Base-by-base conservation (phyloP, 805 yeast species). In the Vanderwaltozyma verrucispora region DNA sequence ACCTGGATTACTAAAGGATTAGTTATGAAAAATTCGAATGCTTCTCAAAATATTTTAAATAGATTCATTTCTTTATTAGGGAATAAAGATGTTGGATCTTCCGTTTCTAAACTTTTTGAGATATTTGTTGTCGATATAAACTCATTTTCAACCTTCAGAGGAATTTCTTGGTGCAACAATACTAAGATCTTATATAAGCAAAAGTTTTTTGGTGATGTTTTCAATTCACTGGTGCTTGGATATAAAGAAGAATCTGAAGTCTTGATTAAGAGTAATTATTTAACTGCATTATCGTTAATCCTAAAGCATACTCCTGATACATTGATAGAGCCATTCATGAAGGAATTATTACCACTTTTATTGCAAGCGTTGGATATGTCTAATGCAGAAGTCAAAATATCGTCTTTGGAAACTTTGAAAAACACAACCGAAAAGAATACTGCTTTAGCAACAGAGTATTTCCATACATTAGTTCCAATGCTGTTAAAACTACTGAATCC, bases 101-200 rank as follows among this genome's bases (percentile, higher is more conserved):
- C 56, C 11, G 67, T 67, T 1, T 74, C 87, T 1, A 71, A 64
- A 39, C 66, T 80, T 4, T 70, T 83, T 36, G 82, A 76, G 29
- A 65, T 86, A 2, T 52, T 85, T 15, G 72, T 83, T 23, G 65
- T 77, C n/a, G 88, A 85, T 47, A 68, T 82, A 35, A 71, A 74
- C 14, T 62, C 80, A 5, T 73, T 81, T 38, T 62, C 68, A 32
- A 75, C 73, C 49, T 69, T 45, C 32, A 65, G 63, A 43, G 58
- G 67, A 53, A 46, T 55, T 51, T 28, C 68, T 43, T 51, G 53
- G 49, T 75, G 75, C 44, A 67, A 81, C 38, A 74, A 77, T 41
- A 71, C 80, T 15, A 72, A 82, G 41, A 57, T 72, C 32, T 65
- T 92, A 18, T 85, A 81, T 67, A 86, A 86, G 53, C 98, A 92